phyloP scores from a whole-genome alignment of 768 basidiomycete genomes.

The Pulveroboletus sp. region DNA sequence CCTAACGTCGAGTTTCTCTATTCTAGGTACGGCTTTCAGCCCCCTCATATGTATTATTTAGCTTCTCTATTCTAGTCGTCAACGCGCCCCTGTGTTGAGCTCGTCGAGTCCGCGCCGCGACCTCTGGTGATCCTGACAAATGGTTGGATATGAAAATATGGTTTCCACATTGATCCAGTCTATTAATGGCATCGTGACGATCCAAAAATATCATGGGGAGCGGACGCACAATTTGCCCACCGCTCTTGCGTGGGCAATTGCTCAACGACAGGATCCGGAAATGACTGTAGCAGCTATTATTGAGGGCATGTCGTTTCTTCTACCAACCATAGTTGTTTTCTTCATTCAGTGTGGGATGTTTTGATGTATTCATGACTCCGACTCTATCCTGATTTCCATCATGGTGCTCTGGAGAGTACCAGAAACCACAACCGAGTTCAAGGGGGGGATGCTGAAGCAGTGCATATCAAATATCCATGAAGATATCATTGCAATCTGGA shows the following conservation, averaged over 20 bases:
- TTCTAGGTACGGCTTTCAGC: no score
- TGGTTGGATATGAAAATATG: not conserved
- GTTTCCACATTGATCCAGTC: slow-evolving; percentile 1
- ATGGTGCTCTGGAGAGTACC: slow-evolving; percentile 3
- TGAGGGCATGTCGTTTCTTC: not conserved
- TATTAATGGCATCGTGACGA: slow-evolving; percentile 2
- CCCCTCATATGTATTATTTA: no score
- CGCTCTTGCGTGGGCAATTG: slow-evolving; percentile 6
- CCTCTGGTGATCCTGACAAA: no score
- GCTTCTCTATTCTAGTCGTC: no score
- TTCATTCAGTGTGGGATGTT: not conserved
- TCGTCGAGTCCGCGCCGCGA: no score
- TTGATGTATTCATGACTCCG: not conserved
- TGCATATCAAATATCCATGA: slow-evolving; percentile 4
- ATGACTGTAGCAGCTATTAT: slow-evolving; percentile 1
- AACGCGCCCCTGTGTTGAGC: no score
- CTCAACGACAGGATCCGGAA: slow-evolving; percentile 5
- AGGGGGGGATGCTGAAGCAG: not conserved
- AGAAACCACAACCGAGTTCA: not conserved
- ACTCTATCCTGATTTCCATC: not conserved
- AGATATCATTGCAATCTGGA: slow-evolving; percentile 10
- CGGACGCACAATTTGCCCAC: not conserved
- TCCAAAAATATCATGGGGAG: not conserved
- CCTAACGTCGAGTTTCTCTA: no score
- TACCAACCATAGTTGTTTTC: not conserved